Conservation (phyloP, 208 protist genomes). For the Trypanosoma conorhini region DNA sequence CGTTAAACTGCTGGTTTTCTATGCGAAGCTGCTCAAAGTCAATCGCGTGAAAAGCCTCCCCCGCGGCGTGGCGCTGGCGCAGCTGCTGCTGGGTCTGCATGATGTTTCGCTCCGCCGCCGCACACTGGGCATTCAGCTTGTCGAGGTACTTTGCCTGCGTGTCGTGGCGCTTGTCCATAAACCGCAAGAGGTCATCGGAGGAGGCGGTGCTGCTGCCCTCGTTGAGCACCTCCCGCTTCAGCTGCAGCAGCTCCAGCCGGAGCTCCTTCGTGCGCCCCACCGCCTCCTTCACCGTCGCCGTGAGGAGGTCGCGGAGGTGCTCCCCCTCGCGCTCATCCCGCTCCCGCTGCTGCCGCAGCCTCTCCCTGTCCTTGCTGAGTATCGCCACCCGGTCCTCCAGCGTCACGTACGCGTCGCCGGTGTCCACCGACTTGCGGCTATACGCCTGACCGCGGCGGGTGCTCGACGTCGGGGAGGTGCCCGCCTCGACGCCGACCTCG, state of each 20-base stretch:
- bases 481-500: not conserved
- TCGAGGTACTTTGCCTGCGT: slow-evolving; percentile 80
- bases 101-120: slow-evolving; percentile 74
- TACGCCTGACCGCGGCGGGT: slow-evolving; percentile 50
- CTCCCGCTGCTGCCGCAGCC: slow-evolving; percentile 52
- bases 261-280: slow-evolving; percentile 66
- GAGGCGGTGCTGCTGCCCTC: slow-evolving; percentile 32
- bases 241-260: slow-evolving; percentile 68
- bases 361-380: slow-evolving; percentile 52
- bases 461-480: not conserved
- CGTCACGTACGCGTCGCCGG: slow-evolving; percentile 43
- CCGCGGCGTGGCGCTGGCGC: slow-evolving; percentile 88
- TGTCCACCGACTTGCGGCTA: slow-evolving; percentile 46
- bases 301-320: slow-evolving; percentile 55
- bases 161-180: slow-evolving; percentile 68
- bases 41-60: slow-evolving; percentile 92
- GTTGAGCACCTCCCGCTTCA: slow-evolving; percentile 69
- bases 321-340: slow-evolving; percentile 48
- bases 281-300: slow-evolving; percentile 80
- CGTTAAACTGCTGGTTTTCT: slow-evolving; percentile 95
- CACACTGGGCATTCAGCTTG: slow-evolving; percentile 88
- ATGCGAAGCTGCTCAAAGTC: slow-evolving; percentile 97
- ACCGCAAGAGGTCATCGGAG: slow-evolving; percentile 87
- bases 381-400: slow-evolving; percentile 79
- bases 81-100: slow-evolving; percentile 83